Evolutionary conservation across 2,329 filamentous ascomycete species (phyloP).

Genomic region (Tolypocladium sp.): DNA sequence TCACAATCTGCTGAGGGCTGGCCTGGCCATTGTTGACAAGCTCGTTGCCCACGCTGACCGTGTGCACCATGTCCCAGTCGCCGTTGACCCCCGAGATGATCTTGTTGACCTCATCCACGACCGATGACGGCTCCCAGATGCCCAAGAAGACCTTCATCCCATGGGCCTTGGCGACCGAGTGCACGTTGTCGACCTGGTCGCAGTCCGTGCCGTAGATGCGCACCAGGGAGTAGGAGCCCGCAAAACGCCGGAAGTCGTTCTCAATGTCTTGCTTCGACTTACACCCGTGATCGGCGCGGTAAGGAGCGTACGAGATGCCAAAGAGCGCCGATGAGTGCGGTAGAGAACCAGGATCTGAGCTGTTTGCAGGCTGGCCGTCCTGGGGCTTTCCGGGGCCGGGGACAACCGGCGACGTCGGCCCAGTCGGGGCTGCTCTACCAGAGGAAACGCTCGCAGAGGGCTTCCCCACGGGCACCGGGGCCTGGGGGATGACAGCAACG

Average conservation of each 20-base stretch:
- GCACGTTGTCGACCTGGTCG: conserved; percentile 55
- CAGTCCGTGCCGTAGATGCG: conserved; percentile 79
- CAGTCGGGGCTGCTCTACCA: not conserved
- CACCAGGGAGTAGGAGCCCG: conserved; percentile 48
- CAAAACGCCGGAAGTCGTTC: conserved; percentile 50
- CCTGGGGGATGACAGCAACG: not conserved
- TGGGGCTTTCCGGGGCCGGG: not conserved
- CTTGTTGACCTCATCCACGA: conserved; percentile 46
- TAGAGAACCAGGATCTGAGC: not conserved
- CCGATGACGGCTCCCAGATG: conserved; percentile 53
- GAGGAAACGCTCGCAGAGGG: not conserved
- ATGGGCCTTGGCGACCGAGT: conserved; percentile 53
- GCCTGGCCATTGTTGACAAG: conserved; percentile 56
- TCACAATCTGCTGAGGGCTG: conserved; percentile 43
- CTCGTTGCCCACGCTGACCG: conserved; percentile 75
- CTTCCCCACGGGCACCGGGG: not conserved
- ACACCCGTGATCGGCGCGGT: conserved; percentile 47
- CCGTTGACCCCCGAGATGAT: conserved; percentile 50
- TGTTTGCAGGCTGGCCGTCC: not conserved
- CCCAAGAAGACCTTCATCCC: conserved; percentile 67
- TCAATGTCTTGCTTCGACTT: conserved; percentile 56
- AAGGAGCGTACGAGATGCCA: conserved; percentile 40
- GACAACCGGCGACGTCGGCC: not conserved
- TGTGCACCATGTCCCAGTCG: conserved; percentile 62
- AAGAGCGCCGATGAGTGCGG: conserved; percentile 15